Percentiles rank a stretch among this genome's conserved stretches.
These are phyloP conservation scores for Puccinia brachypodii DNA, from an alignment of 1,284 basidiomycete species.

Conservation along the genomic window DNA sequence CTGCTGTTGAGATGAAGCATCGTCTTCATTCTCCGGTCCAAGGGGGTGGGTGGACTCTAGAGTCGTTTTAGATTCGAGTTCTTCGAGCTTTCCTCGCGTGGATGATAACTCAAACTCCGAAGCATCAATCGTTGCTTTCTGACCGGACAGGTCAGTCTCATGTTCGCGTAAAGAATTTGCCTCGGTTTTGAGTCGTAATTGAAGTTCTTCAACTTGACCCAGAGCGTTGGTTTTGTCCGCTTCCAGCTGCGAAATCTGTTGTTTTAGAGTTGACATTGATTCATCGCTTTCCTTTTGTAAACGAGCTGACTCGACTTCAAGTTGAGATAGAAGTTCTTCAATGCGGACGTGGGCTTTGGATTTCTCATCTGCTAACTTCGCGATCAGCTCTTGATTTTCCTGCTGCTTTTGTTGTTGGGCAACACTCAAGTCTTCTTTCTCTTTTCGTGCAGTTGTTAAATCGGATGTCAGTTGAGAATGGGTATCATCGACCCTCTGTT, in stretches of 20 bases:
- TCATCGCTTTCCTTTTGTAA: constrained; percentile 6
- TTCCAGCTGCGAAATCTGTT: constrained; percentile 11
- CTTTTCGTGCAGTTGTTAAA: neutral
- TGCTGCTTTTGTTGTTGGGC: constrained; percentile 5
- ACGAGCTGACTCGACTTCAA: neutral
- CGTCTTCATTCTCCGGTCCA: neutral
- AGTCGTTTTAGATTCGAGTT: neutral
- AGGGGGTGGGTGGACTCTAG: neutral
- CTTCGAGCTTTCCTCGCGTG: neutral
- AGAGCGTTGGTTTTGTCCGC: neutral
- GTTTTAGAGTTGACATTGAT: constrained; percentile 1
- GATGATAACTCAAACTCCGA: neutral
- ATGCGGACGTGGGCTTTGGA: neutral
- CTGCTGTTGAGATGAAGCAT: neutral
- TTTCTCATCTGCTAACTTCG: constrained; percentile 17
- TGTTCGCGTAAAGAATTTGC: neutral
- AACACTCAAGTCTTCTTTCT: neutral
- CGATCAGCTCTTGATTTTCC: constrained; percentile 5
- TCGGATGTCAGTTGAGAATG: constrained; percentile 25
- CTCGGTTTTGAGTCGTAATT: neutral
- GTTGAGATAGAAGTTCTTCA: constrained; percentile 15
- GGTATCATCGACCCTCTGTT: neutral
- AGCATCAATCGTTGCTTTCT: neutral
- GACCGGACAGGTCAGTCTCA: neutral
- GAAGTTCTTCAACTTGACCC: neutral